phyloP scores from a whole-genome alignment of 768 basidiomycete species.

The Suillus ampliporus region DNA sequence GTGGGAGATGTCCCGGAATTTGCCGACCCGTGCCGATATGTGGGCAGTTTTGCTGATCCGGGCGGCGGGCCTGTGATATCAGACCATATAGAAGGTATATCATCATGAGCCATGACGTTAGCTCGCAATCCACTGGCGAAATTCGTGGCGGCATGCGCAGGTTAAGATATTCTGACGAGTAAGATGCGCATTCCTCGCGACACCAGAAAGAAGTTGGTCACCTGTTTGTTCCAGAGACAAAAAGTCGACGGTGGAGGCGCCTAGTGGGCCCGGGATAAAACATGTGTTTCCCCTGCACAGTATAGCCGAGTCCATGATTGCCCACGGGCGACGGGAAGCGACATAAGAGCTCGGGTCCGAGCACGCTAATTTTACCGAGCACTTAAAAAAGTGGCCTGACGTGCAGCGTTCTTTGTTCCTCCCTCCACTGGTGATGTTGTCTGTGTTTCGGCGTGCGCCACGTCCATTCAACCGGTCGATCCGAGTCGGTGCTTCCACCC shows the following conservation, averaged over 20 bases:
- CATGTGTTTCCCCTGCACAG: not conserved
- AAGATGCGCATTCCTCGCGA: too few relatives aligned
- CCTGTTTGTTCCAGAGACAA: not conserved
- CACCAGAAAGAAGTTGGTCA: not conserved
- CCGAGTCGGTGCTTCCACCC: conserved; percentile 13
- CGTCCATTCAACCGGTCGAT: conserved; percentile 25
- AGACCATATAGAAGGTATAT: too few relatives aligned
- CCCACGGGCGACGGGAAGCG: conserved; percentile 12
- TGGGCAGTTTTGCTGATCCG: too few relatives aligned
- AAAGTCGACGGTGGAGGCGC: not conserved
- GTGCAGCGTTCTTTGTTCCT: conserved; percentile 5
- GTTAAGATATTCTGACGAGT: not conserved
- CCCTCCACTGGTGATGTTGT: conserved; percentile 34
- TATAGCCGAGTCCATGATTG: conserved; percentile 3
- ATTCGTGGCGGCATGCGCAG: not conserved
- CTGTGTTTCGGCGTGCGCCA: conserved; percentile 35
- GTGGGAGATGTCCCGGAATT: too few relatives aligned
- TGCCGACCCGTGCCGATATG: too few relatives aligned
- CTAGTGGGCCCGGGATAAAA: not conserved
- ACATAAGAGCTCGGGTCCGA: too few relatives aligned
- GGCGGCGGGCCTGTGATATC: too few relatives aligned
- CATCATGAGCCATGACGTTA: not conserved
- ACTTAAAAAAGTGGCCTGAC: not conserved
- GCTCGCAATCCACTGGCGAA: not conserved
- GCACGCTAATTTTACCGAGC: too few relatives aligned